Evolutionary conservation across 345 rosid genomes (phyloP).

Genomic region (Pseudoturritis turrita): DNA sequence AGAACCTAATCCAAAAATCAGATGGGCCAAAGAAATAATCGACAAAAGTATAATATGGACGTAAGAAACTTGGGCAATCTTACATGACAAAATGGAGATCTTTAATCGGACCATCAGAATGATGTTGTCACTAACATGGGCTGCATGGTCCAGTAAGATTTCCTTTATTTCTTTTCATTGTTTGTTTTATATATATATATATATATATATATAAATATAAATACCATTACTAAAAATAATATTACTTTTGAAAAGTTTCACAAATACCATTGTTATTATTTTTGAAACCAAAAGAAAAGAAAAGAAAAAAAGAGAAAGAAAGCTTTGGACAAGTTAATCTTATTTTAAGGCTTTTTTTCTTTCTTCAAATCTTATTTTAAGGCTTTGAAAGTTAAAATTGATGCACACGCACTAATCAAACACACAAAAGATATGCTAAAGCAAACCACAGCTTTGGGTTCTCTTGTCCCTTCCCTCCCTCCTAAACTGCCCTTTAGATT

Average conservation of each 20-base stretch:
- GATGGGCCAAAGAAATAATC: background rate
- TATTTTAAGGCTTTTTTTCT: constrained; percentile 22
- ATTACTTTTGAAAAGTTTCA: too few species aligned
- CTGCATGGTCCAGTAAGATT: background rate
- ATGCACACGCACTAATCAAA: constrained; percentile 30
- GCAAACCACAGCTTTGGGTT: constrained; percentile 25
- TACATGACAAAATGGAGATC: background rate
- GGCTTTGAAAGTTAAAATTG: constrained; percentile 16
- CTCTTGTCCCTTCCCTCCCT: constrained; percentile 21
- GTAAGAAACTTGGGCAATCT: background rate
- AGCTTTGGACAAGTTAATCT: constrained; percentile 10
- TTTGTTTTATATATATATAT: too few species aligned
- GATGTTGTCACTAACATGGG: background rate
- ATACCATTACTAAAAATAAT: too few species aligned
- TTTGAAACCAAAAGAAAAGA: background rate
- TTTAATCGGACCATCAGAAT: background rate
- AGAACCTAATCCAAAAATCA: background rate
- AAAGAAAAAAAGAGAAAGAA: background rate
- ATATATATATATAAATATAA: too few species aligned
- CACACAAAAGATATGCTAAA: constrained; percentile 14
- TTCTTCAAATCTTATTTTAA: constrained; percentile 20
- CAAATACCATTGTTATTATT: too few species aligned
- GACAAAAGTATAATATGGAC: background rate
- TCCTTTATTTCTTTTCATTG: too few species aligned
- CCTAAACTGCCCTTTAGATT: constrained; percentile 1